phyloP scores from a whole-genome alignment of 331 rosid species.

The Acacia concinna region DNA sequence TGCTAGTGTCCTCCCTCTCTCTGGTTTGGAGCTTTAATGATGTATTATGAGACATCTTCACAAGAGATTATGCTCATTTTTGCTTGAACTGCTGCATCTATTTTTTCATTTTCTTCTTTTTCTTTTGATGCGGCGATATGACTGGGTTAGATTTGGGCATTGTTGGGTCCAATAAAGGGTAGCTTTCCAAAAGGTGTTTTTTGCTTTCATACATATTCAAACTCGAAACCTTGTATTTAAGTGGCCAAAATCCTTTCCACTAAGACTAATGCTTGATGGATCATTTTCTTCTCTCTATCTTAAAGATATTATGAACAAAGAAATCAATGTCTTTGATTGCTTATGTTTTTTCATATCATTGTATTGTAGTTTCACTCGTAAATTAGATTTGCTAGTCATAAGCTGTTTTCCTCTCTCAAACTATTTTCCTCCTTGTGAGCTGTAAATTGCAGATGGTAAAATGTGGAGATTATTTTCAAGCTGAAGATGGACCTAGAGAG shows the following conservation, averaged over 20 bases:
- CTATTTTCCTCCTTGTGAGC: not conserved
- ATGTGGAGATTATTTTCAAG: conserved; percentile 89
- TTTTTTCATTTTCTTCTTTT: no score
- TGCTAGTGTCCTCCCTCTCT: not conserved
- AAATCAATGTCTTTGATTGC: not conserved
- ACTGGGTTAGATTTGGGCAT: no score
- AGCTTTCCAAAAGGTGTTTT: no score
- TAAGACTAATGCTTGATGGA: no score
- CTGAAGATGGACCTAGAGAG: conserved; percentile 89
- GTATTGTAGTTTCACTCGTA: not conserved
- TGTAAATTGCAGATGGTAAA: conserved; percentile 54
- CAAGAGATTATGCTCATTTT: not conserved
- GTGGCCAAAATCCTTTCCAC: no score
- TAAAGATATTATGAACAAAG: not conserved
- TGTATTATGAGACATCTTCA: not conserved
- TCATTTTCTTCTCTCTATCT: not conserved
- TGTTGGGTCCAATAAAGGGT: no score
- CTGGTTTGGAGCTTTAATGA: not conserved
- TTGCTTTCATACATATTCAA: no score
- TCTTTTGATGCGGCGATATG: no score
- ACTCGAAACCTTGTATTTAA: no score
- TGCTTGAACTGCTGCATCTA: not conserved
- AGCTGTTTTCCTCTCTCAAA: not conserved
- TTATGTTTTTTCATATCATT: not conserved
- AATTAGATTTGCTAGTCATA: not conserved